Base-by-base conservation (phyloP, 2,329 filamentous ascomycete genomes). In the Chalaropsis thielavioides region DNA sequence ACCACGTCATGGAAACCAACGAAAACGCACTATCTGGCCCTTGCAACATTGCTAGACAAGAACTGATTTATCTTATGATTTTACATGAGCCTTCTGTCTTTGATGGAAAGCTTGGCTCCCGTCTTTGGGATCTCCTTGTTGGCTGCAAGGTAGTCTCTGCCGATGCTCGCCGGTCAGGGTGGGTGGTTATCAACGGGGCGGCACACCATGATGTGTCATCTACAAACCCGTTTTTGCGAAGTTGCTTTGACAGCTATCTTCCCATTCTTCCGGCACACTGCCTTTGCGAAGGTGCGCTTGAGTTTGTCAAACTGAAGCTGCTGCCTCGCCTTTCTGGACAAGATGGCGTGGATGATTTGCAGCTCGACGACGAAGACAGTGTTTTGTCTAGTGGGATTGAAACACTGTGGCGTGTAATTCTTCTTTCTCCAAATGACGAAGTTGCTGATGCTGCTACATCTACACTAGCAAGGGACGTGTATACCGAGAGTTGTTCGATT, bases 331-430 rank as follows among this genome's bases (percentile, higher is more conserved):
- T 83, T 4, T 44, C 62, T 13, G 38, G 41, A n/a, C 51, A 43
- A 19, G 77, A 78, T 41, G 76, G 79, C 41, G 69, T 71, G 5
- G 71, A 72, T 27, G 76, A 76, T 24, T 76, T 80, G 61, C 71
- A 79, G 22, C 74, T 84, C 24, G 79, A 82, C 64, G 80, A 82
- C 58, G 76, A 79, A 7, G 75, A 78, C n/a, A 75, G 78, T 11
- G 72, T 83, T 35, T 76, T 80, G 69, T 80, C 77, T 67, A 81
- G 74, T 68, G 82, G 76, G 31, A 78, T 82, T 54, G 88, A 94
- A 69, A 81, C 91, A 66, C 77, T 96, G n/a, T 96, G 92, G 92
- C 83, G 84, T 27, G 83, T 96, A 70, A 84, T 92, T 41, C 76
- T 95, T 63, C 85, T 82, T 17, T 84, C 88, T 1, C 83, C 84